Base-by-base conservation (phyloP, 176 grass and related monocot genomes). In the Miscanthus lutarioriparius region DNA sequence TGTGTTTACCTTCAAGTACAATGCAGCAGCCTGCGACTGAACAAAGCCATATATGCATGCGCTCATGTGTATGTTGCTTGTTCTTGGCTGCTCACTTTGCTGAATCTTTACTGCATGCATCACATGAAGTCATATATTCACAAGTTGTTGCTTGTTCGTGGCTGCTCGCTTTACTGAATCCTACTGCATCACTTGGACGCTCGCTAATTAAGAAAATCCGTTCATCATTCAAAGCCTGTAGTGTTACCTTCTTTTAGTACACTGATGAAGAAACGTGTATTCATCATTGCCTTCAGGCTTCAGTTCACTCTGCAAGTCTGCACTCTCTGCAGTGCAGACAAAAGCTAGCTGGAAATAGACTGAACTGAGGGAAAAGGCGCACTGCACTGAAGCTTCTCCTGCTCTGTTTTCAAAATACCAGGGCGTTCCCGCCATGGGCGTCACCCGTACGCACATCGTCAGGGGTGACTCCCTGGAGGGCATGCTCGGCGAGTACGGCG, bases 381-480 rank as follows among this genome's bases (percentile, higher is more conserved):
- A 33, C 28, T 30, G 32, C 32, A 33, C 32, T 79, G 76, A 79
- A 45, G 2, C 56, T 37, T 37, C 53, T 36, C 22, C n/a, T 2
- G 8, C 53, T 67, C 1, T 65, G 19, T 16, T 45, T 71, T 86
- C 67, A n/a, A 39, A 75, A 36, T 80, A 51, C n/a, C 15, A 48
- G 75, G 20, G 72, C 10, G n/a, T 78, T 76, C 82, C 59, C 70
- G 70, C 66, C 67, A 98, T 92, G 96, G 93, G 91, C 53, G 53
- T 98, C 67, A 81, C 89, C 80, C 93, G 93, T 11, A 51, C 85
- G 76, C 70, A 77, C 49, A 92, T 86, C 80, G 78, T 92, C 4
- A 91, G 78, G 79, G 93, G 87, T 30, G 91, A 92, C 74, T 90
- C 83, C 10, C 76, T 98, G 48, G 93, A 98, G 43, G 86, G 93